Base-by-base conservation (phyloP, 108 stramenopile genomes). In the Cylindrotheca fusiformis region DNA sequence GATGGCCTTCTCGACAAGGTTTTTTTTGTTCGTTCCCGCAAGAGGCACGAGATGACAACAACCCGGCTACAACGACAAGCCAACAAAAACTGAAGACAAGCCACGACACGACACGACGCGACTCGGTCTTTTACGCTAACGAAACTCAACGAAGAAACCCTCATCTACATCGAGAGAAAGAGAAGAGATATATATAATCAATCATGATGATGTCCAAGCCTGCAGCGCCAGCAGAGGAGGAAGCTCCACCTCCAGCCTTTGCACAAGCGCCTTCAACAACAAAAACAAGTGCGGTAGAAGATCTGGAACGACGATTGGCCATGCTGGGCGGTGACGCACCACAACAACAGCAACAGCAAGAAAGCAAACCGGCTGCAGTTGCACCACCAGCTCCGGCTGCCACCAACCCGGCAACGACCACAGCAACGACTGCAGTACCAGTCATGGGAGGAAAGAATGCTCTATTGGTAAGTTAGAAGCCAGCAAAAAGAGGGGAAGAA, bases 221-320 rank as follows among this genome's bases (percentile, higher is more conserved):
- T 19, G 44, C 30, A 26, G 23, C 57, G 36, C 33, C 41, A 45
- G n/a, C 6, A 29, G 58, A 59, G 31, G 51, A 52, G 25, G 53
- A 33, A 12, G 21, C 23, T 32, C 46, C 63, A 48, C 74, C 75
- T 14, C n/a, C n/a, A n/a, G 58, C 45, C 5, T 70, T 60, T 44
- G 68, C 58, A n/a, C 31, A 46, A 19, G 46, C 49, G 29, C 69
- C 62, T 24, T 17, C 41, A 2, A 21, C 52, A 69, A 61, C 26
- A 44, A 31, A 49, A 55, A n/a, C 66, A 29, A 66, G 81, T 21
- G 67, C 75, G 48, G 80, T 90, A 4, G 52, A 52, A 51, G 88
- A 90, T 68, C 60, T 90, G 60, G 83, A 90, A 79, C 76, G 81
- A 21, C 77, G 82, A 6, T 63, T 90, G 59, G 65, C 77, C 41